Conservation (phyloP, 148 eudicot genomes). For the Rhododendron mucronatum region DNA sequence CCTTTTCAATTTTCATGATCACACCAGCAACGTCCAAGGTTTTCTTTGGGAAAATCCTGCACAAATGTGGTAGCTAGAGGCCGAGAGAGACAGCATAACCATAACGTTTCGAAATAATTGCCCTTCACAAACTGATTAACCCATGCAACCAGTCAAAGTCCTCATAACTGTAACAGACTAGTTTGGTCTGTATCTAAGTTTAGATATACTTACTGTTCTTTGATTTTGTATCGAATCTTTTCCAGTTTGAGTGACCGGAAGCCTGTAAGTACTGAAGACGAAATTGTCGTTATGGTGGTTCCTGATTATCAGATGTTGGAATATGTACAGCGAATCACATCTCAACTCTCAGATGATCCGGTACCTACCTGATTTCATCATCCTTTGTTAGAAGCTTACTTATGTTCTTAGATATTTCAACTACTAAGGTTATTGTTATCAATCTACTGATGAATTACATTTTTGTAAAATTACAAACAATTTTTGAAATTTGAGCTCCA, state of each 20-base stretch:
- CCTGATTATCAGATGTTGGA: conserved; percentile 97
- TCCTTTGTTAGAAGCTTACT: neutral
- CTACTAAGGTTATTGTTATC: neutral
- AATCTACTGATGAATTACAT: neutral
- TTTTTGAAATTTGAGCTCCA: neutral
- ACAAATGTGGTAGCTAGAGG: neutral
- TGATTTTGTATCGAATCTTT: neutral
- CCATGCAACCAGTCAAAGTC: neutral
- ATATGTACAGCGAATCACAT: conserved; percentile 73
- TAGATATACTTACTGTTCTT: neutral
- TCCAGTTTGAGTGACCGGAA: conserved; percentile 92
- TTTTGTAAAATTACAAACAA: neutral
- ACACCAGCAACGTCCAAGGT: neutral
- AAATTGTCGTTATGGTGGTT: conserved; percentile 91
- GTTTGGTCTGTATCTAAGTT: neutral
- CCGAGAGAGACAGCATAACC: neutral
- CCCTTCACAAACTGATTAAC: neutral
- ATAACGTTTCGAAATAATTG: neutral
- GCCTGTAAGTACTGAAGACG: conserved; percentile 84
- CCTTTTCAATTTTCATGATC: neutral
- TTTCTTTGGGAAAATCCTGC: neutral
- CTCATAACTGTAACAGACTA: neutral
- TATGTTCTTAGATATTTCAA: neutral
- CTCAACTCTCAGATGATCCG: conserved; percentile 87
- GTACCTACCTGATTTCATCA: conserved; percentile 32